Base-by-base conservation (phyloP, 2,329 filamentous ascomycete species). In the Pyrenochaeta sp. region DNA sequence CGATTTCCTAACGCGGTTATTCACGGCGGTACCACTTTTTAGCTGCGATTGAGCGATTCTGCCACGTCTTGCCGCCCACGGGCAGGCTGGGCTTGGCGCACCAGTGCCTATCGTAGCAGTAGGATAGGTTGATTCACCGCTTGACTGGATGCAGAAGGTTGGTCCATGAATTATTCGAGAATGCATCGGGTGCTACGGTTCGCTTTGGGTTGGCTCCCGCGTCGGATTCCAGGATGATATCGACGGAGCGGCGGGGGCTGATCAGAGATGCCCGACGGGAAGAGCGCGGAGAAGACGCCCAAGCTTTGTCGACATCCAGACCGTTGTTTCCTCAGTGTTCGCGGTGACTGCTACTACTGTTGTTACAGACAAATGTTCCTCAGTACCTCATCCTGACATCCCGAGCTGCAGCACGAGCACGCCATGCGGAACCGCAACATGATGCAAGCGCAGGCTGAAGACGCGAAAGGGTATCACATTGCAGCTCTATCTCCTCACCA, bases 1-100 rank as follows among this genome's bases (percentile, higher is more conserved):
- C 35, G 47, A 51, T 65, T 63, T 53, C 63, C 63, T 43, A 48
- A 55, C 42, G 47, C 62, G 63, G 63, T 44, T 67, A 67, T 66
- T 47, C 37, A 53, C 62, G 63, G 63, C 58, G 52, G 42, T 27
- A 9, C 37, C 35, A 31, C 31, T 27, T 45, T 42, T 34, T 35
- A 39, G 9, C 27, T 26, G 29, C n/a, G n/a, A n/a, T n/a, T n/a
- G n/a, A n/a, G n/a, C n/a, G 14, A 18, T 64, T 63, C 53, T 66
- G 58, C 62, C 61, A 44, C 27, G 30, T n/a, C 13, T 46, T 37
- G 30, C 60, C 60, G 57, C 55, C 53, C 35, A 29, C 2, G 14
- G 24, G 40, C 17, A 38, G 35, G 32, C 30, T 20, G 26, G 26
- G 34, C 49, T 49, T 47, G 46, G 48, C 52, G 35, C 39, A 13